phyloP scores from a whole-genome alignment of 352 stramenopile species.

The Thraustotheca clavata region DNA sequence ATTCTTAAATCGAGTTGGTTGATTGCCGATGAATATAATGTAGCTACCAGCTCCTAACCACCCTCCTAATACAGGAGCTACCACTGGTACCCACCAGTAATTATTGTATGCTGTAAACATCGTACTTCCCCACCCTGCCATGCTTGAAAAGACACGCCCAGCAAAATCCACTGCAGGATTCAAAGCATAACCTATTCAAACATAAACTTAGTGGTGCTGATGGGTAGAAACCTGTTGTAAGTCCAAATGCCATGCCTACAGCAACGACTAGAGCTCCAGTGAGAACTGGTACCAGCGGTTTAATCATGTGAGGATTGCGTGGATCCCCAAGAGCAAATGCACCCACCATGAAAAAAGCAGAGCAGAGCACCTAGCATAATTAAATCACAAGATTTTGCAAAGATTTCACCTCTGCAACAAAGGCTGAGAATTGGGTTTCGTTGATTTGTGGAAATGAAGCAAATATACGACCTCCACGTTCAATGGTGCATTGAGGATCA shows the following conservation, averaged over 20 bases:
- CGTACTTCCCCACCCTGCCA: conserved; percentile 36
- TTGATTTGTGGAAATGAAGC: conserved; percentile 38
- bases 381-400: neutral
- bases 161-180: conserved; percentile 53
- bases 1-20: neutral
- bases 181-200: conserved; percentile 36
- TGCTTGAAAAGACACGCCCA: conserved; percentile 33
- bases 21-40: conserved; percentile 26
- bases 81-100: conserved; percentile 51
- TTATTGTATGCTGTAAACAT: conserved; percentile 34
- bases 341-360: conserved; percentile 40
- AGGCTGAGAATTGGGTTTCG: conserved; percentile 37
- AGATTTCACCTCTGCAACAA: conserved; percentile 41
- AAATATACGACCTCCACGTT: conserved; percentile 36
- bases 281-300: conserved; percentile 32
- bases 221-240: conserved; percentile 33
- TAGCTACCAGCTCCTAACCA: conserved; percentile 27
- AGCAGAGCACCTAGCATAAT: conserved; percentile 28
- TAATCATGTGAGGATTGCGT: conserved; percentile 41
- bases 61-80: conserved; percentile 34
- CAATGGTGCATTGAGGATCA: conserved; percentile 35
- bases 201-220: neutral
- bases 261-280: conserved; percentile 44
- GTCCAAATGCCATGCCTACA: conserved; percentile 63
- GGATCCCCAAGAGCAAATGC: conserved; percentile 47